Evolutionary conservation across 257 asterid species (phyloP).

Genomic region (Rubia yunnanensis): DNA sequence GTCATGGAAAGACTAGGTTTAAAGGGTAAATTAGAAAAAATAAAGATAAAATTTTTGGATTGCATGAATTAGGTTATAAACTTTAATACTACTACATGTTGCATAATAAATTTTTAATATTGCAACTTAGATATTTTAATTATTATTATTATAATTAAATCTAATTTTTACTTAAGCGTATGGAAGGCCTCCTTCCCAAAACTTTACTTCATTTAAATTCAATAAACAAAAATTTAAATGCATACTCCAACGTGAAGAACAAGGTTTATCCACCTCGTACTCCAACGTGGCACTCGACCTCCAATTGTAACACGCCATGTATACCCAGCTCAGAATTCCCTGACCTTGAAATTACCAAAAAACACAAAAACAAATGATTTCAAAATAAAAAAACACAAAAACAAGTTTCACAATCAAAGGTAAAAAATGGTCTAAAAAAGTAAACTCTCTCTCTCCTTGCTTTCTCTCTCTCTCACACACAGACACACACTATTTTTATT

Average conservation of each 20-base stretch:
- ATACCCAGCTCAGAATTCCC: background rate
- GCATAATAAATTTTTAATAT: no score
- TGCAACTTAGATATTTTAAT: no score
- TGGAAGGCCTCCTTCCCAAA: no score
- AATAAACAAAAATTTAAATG: no score
- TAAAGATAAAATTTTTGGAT: no score
- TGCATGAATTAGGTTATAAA: no score
- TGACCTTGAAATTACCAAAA: background rate
- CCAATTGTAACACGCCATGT: background rate
- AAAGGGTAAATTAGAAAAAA: no score
- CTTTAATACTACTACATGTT: no score
- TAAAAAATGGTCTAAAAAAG: background rate
- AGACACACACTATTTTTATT: background rate
- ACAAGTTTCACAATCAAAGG: background rate
- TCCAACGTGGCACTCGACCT: background rate
- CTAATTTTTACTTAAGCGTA: no score
- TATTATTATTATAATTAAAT: no score
- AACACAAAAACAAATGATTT: background rate
- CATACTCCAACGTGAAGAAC: background rate
- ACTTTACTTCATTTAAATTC: no score
- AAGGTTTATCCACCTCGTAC: background rate
- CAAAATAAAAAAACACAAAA: background rate
- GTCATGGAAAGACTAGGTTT: no score
- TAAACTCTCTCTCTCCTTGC: constrained; percentile 5
- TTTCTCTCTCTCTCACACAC: background rate